Evolutionary conservation across 768 basidiomycete genomes (phyloP).

Genomic region (Psilocybe tampanensis): DNA sequence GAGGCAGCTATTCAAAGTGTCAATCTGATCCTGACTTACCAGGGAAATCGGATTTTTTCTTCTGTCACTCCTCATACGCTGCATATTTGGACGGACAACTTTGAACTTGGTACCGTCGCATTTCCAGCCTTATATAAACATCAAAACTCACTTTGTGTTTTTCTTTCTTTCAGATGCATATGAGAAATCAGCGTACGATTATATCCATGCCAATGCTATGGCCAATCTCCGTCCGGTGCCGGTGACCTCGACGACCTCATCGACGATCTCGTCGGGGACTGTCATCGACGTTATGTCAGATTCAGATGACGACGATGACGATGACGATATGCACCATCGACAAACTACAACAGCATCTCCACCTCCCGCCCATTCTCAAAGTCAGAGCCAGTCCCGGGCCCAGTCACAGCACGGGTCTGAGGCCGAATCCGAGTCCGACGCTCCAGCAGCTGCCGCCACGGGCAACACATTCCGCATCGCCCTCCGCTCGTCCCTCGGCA

Average conservation of each 20-base stretch:
- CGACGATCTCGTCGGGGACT: conserved; percentile 15
- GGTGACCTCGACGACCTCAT: neutral
- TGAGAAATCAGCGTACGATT: conserved; percentile 62
- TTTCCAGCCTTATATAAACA: neutral
- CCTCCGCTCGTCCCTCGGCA: conserved; percentile 57
- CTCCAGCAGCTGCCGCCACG: conserved; percentile 9
- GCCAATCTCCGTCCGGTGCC: conserved; percentile 6
- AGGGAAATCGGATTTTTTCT: conserved; percentile 65
- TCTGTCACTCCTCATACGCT: conserved; percentile 70
- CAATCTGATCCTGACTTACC: conserved; percentile 61
- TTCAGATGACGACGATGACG: conserved; percentile 21
- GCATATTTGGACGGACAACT: conserved; percentile 62
- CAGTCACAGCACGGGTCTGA: too few relatives aligned
- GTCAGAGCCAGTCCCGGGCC: conserved; percentile 10
- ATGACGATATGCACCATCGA: neutral
- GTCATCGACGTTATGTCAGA: conserved; percentile 27
- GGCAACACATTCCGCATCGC: conserved; percentile 67
- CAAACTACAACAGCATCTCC: neutral
- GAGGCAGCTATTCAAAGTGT: conserved; percentile 50
- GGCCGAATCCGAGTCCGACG: conserved; percentile 42
- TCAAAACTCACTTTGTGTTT: neutral
- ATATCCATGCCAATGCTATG: conserved; percentile 46
- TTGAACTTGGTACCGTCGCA: conserved; percentile 55
- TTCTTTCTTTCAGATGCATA: conserved; percentile 81
- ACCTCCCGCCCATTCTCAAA: conserved; percentile 8